These are phyloP conservation scores for Aureobasidium melanogenum DNA, from an alignment of 2,329 filamentous ascomycete species.

Conservation along the genomic window DNA sequence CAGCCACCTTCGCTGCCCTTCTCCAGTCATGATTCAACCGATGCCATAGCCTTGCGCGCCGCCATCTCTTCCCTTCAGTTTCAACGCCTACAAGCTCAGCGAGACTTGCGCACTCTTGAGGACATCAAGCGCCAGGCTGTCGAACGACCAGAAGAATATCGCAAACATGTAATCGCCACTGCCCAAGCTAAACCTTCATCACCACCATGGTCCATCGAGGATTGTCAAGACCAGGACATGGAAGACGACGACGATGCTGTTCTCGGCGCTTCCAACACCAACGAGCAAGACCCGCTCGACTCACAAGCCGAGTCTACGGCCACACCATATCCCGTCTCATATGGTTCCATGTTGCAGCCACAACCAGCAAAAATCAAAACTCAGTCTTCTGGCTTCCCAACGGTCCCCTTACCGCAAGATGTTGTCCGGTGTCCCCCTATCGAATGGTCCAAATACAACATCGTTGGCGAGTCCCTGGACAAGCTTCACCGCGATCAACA, in stretches of 20 bases:
- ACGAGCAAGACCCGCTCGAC: background rate
- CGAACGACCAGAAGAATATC: constrained; percentile 62
- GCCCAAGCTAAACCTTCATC: background rate
- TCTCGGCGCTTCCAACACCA: constrained; percentile 14
- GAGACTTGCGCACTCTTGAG: constrained; percentile 64
- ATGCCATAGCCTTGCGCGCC: constrained; percentile 77
- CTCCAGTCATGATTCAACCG: constrained; percentile 55
- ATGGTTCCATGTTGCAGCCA: background rate
- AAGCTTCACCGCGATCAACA: constrained; percentile 76
- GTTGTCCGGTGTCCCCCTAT: constrained; percentile 79
- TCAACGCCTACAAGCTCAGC: constrained; percentile 67
- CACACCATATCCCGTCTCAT: background rate
- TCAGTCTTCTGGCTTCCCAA: constrained; percentile 41
- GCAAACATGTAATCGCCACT: constrained; percentile 47
- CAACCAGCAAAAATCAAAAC: constrained; percentile 12
- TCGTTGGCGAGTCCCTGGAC: constrained; percentile 78
- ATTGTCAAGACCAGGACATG: constrained; percentile 19
- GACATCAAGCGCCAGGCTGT: constrained; percentile 62
- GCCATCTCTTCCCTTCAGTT: constrained; percentile 81
- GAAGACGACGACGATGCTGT: constrained; percentile 19
- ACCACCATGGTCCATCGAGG: constrained; percentile 23
- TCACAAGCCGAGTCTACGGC: background rate
- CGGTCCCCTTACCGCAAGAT: constrained; percentile 68
- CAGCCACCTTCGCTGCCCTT: constrained; percentile 38
- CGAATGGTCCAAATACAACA: constrained; percentile 90